Percentiles rank a stretch among this genome's conserved stretches.
Conservation (phyloP, 73 alveolate species). For the Uronychia binucleata region DNA sequence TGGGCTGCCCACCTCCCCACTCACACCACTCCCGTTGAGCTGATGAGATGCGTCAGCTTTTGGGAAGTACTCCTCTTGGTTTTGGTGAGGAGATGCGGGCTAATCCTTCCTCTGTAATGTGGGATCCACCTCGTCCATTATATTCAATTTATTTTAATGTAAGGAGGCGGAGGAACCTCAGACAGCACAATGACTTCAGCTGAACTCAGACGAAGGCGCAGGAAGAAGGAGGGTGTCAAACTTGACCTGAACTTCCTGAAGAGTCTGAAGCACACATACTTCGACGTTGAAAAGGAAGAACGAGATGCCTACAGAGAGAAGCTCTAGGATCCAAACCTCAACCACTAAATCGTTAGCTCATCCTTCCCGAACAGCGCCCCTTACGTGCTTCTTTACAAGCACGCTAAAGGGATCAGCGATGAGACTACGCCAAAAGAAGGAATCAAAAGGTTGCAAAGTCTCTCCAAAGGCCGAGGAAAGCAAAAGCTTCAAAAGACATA, state of each 20-base stretch:
- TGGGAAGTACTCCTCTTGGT: too few species aligned
- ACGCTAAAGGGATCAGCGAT: background rate
- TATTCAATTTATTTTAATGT: too few species aligned
- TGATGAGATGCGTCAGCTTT: too few species aligned
- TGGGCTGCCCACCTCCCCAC: too few species aligned
- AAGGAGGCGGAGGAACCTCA: background rate
- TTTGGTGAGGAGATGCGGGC: too few species aligned
- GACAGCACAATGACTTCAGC: background rate
- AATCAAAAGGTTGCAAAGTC: background rate
- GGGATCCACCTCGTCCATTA: too few species aligned
- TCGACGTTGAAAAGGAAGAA: background rate
- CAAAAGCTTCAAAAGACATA: background rate
- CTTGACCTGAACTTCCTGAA: background rate
- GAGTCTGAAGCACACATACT: background rate
- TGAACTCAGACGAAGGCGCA: background rate
- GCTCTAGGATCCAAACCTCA: background rate
- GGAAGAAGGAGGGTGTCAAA: background rate
- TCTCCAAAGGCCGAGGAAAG: background rate
- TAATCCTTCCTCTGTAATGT: too few species aligned
- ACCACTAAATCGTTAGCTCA: background rate
- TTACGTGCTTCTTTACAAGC: background rate
- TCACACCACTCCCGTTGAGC: too few species aligned
- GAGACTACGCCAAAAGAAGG: too few species aligned
- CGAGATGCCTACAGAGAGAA: background rate
- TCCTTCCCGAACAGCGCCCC: background rate